Conservation (phyloP, 192 early-diverging fungal genomes). For the Backusella tarrabulga region DNA sequence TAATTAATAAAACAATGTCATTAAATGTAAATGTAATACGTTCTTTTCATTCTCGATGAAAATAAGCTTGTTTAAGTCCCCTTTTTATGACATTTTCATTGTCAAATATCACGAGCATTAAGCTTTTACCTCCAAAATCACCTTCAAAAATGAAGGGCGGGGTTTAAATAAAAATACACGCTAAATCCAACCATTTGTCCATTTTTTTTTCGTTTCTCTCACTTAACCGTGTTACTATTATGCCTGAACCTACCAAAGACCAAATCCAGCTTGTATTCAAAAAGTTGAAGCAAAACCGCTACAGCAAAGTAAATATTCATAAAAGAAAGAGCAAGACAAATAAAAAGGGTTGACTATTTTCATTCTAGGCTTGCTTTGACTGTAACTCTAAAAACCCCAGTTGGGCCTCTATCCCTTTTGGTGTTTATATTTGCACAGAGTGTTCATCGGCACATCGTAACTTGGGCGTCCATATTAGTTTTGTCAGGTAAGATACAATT, state of each 20-base stretch:
- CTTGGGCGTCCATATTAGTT: slow-evolving; percentile 97
- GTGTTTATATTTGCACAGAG: slow-evolving; percentile 93
- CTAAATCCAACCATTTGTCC: not conserved
- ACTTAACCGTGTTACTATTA: slow-evolving; percentile 7
- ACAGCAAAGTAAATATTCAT: slow-evolving; percentile 55
- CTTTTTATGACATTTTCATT: too few species aligned
- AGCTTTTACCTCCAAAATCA: too few species aligned
- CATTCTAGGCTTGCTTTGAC: slow-evolving; percentile 74
- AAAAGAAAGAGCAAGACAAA: not conserved
- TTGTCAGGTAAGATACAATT: slow-evolving; percentile 72
- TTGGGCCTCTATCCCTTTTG: slow-evolving; percentile 92
- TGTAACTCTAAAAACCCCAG: slow-evolving; percentile 92
- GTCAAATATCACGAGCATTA: too few species aligned
- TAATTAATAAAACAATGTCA: too few species aligned
- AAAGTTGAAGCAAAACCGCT: slow-evolving; percentile 58
- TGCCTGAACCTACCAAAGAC: slow-evolving; percentile 49
- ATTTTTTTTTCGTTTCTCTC: not conserved
- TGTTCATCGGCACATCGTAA: slow-evolving; percentile 95
- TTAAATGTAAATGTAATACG: too few species aligned
- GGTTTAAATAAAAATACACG: not conserved
- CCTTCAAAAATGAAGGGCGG: not conserved
- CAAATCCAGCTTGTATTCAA: slow-evolving; percentile 66
- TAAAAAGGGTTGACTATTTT: not conserved
- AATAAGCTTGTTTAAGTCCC: too few species aligned
- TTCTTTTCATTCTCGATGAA: too few species aligned